phyloP scores from a whole-genome alignment of 345 rosid genomes.

The Limnanthes douglasii region DNA sequence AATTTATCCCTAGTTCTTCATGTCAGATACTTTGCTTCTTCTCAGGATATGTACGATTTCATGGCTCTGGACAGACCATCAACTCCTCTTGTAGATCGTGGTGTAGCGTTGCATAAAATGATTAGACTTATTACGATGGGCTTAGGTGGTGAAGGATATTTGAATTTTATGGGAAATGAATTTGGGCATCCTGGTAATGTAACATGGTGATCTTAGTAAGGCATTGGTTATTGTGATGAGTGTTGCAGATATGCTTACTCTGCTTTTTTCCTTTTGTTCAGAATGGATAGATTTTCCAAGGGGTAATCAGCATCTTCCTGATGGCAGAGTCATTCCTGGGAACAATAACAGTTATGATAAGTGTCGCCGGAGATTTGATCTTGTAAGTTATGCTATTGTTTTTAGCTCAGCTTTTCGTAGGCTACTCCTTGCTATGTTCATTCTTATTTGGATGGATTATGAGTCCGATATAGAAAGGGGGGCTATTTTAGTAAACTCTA shows the following conservation, averaged over 20 bases:
- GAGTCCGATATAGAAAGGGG: too few relatives aligned
- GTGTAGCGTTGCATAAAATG: conserved; percentile 96
- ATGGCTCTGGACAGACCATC: conserved; percentile 78
- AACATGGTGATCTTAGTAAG: background rate
- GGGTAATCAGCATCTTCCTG: conserved; percentile 66
- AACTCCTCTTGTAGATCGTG: conserved; percentile 79
- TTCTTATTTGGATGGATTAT: too few relatives aligned
- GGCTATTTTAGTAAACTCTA: too few relatives aligned
- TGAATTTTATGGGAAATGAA: conserved; percentile 98
- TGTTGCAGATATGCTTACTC: conserved; percentile 3
- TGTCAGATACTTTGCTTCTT: conserved; percentile 4
- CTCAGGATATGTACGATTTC: conserved; percentile 95
- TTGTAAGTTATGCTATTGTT: conserved; percentile 28
- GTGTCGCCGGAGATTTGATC: conserved; percentile 92
- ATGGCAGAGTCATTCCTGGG: conserved; percentile 50
- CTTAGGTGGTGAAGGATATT: conserved; percentile 95
- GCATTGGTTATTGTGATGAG: background rate
- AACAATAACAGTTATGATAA: conserved; percentile 73
- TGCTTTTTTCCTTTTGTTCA: conserved; percentile 14
- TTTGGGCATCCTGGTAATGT: conserved; percentile 93
- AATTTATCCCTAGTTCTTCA: conserved; percentile 1
- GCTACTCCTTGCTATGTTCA: background rate
- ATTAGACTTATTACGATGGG: conserved; percentile 91
- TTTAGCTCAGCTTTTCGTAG: background rate
- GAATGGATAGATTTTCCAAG: conserved; percentile 99